A percentile compares a stretch with the other conserved stretches of the same genome.
These are phyloP conservation scores for Onygena corvina DNA, from an alignment of 2,329 filamentous ascomycete genomes.

Conservation along the genomic window DNA sequence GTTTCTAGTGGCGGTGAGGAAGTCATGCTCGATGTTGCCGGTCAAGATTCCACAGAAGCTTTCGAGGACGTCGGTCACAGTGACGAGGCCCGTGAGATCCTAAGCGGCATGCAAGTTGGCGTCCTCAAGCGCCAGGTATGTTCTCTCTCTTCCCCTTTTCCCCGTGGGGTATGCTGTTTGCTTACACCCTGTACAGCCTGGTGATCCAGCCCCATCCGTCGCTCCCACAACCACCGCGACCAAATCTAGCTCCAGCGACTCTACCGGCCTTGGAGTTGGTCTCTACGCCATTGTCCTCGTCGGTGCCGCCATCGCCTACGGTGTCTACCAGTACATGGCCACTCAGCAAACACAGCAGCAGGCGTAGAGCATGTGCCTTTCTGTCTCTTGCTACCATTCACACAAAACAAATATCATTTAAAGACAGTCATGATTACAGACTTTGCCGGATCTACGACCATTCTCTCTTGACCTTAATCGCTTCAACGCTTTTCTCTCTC, in stretches of 20 bases:
- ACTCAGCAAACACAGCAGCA: constrained; percentile 10
- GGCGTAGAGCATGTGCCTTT: background rate
- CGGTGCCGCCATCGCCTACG: constrained; percentile 65
- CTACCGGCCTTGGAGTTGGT: constrained; percentile 53
- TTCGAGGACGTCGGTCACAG: constrained; percentile 99
- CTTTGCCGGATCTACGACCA: constrained; percentile 4
- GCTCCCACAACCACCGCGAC: constrained; percentile 37
- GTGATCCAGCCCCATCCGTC: constrained; percentile 59
- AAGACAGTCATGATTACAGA: constrained; percentile 5
- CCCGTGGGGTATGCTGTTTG: background rate
- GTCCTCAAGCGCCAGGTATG: constrained; percentile 68
- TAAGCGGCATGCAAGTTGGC: constrained; percentile 64
- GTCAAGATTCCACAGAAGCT: constrained; percentile 91
- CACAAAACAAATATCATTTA: background rate
- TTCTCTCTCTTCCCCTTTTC: constrained; percentile 12
- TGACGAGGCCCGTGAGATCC: constrained; percentile 92
- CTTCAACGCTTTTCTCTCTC: background rate
- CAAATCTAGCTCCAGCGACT: constrained; percentile 21
- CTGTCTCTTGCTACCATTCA: background rate
- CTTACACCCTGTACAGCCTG: constrained; percentile 39
- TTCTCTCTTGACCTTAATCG: background rate
- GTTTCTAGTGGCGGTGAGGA: constrained; percentile 80
- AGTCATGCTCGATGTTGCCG: constrained; percentile 88
- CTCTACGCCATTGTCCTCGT: constrained; percentile 71
- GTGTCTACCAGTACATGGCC: constrained; percentile 67